phyloP scores from a whole-genome alignment of 352 stramenopile species.

The Phytopythium chamaehyphon region DNA sequence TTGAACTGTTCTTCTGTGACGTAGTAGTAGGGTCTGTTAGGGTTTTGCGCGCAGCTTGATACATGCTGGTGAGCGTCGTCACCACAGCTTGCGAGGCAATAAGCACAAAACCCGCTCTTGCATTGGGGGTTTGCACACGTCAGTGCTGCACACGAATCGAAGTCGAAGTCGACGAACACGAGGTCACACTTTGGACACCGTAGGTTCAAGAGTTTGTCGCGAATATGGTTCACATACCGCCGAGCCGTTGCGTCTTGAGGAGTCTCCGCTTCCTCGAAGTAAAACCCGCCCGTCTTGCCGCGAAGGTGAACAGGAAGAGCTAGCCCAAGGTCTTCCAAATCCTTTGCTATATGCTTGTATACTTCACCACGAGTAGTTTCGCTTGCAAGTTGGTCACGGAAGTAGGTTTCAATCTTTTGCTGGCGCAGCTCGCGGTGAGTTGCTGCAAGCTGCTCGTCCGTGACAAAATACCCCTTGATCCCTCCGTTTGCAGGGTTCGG shows the following conservation, averaged over 20 bases:
- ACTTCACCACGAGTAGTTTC: neutral
- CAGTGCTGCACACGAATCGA: slow-evolving; percentile 21
- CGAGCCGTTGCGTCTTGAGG: slow-evolving; percentile 2
- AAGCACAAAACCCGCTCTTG: slow-evolving; percentile 14
- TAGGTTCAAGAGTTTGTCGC: slow-evolving; percentile 18
- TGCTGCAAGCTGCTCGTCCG: neutral
- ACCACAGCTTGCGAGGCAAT: slow-evolving; percentile 18
- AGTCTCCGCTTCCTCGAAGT: neutral
- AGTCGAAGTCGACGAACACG: slow-evolving; percentile 26
- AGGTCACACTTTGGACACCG: slow-evolving; percentile 15
- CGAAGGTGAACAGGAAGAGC: neutral
- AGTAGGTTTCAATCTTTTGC: neutral
- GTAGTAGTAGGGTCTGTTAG: slow-evolving; percentile 21
- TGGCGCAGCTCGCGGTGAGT: neutral
- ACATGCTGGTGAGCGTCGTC: slow-evolving; percentile 17
- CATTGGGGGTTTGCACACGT: slow-evolving; percentile 19
- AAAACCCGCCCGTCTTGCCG: neutral
- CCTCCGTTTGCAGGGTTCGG: slow-evolving; percentile 4
- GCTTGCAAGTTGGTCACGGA: neutral
- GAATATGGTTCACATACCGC: slow-evolving; percentile 12
- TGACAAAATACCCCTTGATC: neutral
- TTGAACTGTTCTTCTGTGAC: slow-evolving; percentile 16
- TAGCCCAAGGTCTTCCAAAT: neutral
- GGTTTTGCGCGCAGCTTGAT: slow-evolving; percentile 13
- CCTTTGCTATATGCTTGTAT: neutral